Evolutionary conservation across 306 rosid genomes (phyloP).

Genomic region (Amphicarpaea edgeworthii): DNA sequence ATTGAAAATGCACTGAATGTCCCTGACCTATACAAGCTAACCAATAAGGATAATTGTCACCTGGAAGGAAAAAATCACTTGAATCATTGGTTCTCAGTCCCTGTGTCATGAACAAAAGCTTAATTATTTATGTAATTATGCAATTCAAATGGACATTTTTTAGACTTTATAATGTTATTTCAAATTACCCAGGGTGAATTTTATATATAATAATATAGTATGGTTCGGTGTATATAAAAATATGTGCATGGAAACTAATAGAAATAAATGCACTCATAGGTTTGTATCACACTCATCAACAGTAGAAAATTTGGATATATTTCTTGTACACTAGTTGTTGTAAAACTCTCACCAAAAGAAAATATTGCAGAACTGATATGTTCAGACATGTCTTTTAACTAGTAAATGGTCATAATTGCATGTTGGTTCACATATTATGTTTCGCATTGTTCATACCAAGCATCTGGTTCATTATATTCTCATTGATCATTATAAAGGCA

Average conservation of each 20-base stretch:
- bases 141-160: background rate
- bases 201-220: no score
- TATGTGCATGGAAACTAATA: no score
- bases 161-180: background rate
- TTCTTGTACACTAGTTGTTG: no score
- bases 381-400: background rate
- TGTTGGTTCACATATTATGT: background rate
- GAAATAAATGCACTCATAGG: no score
- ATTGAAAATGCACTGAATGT: background rate
- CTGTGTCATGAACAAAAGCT: background rate
- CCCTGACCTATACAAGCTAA: background rate
- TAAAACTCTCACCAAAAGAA: background rate
- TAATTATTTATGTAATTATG: background rate
- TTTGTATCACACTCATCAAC: no score
- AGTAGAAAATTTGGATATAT: no score
- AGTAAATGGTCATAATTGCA: background rate
- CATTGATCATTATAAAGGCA: background rate
- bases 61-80: background rate
- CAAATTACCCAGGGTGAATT: background rate
- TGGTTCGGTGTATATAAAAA: no score
- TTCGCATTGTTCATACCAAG: background rate
- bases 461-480: background rate
- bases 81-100: background rate
- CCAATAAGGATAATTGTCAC: slow-evolving; percentile 26
- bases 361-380: background rate